Conservation (phyloP, 2,329 filamentous ascomycete genomes). For the Cercospora sesami region DNA sequence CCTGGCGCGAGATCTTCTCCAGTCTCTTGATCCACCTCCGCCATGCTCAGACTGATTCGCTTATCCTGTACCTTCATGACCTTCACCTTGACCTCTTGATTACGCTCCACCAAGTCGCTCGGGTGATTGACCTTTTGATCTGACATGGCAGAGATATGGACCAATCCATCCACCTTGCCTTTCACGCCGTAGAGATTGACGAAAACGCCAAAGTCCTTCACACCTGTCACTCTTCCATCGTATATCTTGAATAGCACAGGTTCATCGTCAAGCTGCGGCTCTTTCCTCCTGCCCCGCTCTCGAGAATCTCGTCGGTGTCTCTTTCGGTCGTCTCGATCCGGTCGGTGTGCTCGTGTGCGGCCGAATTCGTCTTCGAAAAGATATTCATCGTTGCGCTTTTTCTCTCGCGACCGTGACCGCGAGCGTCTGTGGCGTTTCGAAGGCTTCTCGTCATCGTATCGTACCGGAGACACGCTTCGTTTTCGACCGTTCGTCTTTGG, state of each 20-base stretch:
- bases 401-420: conserved; percentile 52
- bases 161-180: conserved; percentile 87
- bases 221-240: conserved; percentile 80
- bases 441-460: conserved; percentile 46
- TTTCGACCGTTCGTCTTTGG: conserved; percentile 56
- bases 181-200: conserved; percentile 85
- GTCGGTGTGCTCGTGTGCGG: conserved; percentile 46
- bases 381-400: conserved; percentile 49
- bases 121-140: conserved; percentile 89
- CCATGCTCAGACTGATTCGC: conserved; percentile 89
- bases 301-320: conserved; percentile 59
- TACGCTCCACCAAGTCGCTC: conserved; percentile 76
- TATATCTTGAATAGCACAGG: conserved; percentile 87
- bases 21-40: conserved; percentile 88
- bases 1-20: conserved; percentile 81
- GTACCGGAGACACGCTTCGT: conserved; percentile 60
- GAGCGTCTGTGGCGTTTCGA: conserved; percentile 44
- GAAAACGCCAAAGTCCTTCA: conserved; percentile 96
- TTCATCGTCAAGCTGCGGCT: conserved; percentile 74
- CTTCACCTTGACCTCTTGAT: conserved; percentile 89
- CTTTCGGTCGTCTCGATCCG: conserved; percentile 46
- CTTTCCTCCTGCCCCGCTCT: conserved; percentile 57
- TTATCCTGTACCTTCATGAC: conserved; percentile 80
- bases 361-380: conserved; percentile 63
- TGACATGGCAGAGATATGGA: conserved; percentile 87